phyloP scores from a whole-genome alignment of 1,284 basidiomycete genomes.

The Fomes fomentarius region DNA sequence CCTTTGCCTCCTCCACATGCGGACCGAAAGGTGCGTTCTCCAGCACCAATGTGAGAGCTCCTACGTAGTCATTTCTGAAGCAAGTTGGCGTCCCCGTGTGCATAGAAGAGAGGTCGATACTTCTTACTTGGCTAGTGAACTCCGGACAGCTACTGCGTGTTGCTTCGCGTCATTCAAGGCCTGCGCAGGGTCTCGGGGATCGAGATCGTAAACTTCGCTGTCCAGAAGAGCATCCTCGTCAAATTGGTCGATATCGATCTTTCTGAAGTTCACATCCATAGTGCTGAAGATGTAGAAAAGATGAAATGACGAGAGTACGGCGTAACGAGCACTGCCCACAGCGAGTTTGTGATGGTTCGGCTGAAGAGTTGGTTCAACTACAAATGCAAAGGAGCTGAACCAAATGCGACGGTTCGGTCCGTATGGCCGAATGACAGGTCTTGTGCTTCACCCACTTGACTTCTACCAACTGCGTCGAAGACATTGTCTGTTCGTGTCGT shows the following conservation, averaged over 20 bases:
- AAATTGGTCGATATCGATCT: slow-evolving; percentile 93
- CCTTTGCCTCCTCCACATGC: slow-evolving; percentile 88
- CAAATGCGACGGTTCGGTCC: neutral
- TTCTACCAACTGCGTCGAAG: no score
- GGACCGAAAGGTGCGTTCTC: slow-evolving; percentile 85
- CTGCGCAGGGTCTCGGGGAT: slow-evolving; percentile 79
- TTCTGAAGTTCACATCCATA: slow-evolving; percentile 84
- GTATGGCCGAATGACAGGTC: neutral
- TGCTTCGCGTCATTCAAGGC: slow-evolving; percentile 78
- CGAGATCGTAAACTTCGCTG: slow-evolving; percentile 85
- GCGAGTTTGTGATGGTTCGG: neutral
- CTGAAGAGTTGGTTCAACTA: neutral
- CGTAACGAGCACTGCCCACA: no score
- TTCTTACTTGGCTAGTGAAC: slow-evolving; percentile 75
- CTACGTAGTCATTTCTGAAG: slow-evolving; percentile 70
- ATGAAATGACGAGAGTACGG: no score
- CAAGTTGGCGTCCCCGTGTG: neutral
- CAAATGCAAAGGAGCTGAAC: neutral
- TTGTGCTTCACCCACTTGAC: no score
- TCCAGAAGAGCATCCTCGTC: slow-evolving; percentile 92
- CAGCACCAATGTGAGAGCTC: slow-evolving; percentile 72
- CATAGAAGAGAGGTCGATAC: slow-evolving; percentile 32
- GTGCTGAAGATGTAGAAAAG: no score
- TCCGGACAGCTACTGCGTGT: slow-evolving; percentile 75
- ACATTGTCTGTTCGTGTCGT: no score